Conservation (phyloP, 2,329 filamentous ascomycete genomes). For the Pseudopithomyces maydicus region DNA sequence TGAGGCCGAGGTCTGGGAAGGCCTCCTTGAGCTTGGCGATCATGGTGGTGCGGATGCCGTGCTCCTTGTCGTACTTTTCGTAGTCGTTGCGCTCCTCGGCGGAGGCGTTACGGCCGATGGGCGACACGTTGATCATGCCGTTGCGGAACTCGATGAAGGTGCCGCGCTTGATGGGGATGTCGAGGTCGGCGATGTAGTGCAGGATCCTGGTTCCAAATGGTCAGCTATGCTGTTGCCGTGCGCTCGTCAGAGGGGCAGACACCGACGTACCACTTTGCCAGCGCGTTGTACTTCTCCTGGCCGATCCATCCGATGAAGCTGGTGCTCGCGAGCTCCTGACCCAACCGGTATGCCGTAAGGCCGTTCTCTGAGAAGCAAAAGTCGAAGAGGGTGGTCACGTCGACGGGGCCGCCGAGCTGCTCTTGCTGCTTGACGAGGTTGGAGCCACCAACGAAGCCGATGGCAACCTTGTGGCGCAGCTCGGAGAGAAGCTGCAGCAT, state of each 20-base stretch:
- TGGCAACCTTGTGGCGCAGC: constrained; percentile 85
- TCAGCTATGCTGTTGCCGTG: background rate
- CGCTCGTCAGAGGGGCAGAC: background rate
- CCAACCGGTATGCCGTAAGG: constrained; percentile 85
- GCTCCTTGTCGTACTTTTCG: constrained; percentile 77
- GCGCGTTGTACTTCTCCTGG: constrained; percentile 80
- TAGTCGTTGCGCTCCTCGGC: constrained; percentile 81
- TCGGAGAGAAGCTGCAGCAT: constrained; percentile 80
- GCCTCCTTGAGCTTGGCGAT: constrained; percentile 77
- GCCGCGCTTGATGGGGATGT: constrained; percentile 80
- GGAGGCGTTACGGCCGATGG: constrained; percentile 85
- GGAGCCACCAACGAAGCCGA: constrained; percentile 91
- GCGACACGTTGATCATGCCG: constrained; percentile 87
- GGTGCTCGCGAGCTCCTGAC: constrained; percentile 73
- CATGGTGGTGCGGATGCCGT: constrained; percentile 77
- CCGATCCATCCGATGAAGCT: constrained; percentile 93
- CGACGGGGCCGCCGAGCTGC: constrained; percentile 74
- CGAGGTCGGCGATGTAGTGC: constrained; percentile 82
- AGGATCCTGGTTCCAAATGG: constrained; percentile 61
- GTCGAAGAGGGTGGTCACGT: constrained; percentile 88
- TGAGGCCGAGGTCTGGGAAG: constrained; percentile 83
- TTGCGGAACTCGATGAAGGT: constrained; percentile 90
- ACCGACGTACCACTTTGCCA: constrained; percentile 62
- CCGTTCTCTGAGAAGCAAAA: constrained; percentile 98
- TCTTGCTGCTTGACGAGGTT: constrained; percentile 95